Conservation (phyloP, 768 basidiomycete genomes). For the Russula griseocarnosa region DNA sequence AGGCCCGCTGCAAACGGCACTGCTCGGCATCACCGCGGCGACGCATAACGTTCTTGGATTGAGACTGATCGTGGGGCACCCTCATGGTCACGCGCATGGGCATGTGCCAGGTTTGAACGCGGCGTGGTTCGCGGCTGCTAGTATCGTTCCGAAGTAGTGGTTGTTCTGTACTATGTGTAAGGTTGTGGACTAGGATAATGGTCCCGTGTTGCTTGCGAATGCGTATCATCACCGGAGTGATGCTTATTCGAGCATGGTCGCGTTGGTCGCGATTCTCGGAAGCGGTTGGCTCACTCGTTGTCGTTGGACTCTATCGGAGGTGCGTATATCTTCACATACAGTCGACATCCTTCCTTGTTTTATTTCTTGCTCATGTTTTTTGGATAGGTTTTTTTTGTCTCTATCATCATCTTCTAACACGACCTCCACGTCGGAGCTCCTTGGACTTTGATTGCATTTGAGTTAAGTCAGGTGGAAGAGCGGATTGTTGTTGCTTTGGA, state of each 20-base stretch:
- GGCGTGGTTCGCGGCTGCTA: slow-evolving; percentile 88
- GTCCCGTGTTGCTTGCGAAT: slow-evolving; percentile 91
- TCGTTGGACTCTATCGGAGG: slow-evolving; percentile 95
- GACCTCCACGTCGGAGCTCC: slow-evolving; percentile 77
- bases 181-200: slow-evolving; percentile 88
- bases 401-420: slow-evolving; percentile 80
- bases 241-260: slow-evolving; percentile 88
- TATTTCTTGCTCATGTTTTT: slow-evolving; percentile 2
- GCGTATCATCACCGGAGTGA: slow-evolving; percentile 98
- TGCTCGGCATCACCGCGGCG: slow-evolving; percentile 52
- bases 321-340: slow-evolving; percentile 34
- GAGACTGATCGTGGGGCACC: slow-evolving; percentile 38
- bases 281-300: slow-evolving; percentile 79
- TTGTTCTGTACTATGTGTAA: slow-evolving; percentile 83
- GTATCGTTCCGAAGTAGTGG: slow-evolving; percentile 87
- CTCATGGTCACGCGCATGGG: slow-evolving; percentile 53
- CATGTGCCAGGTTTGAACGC: slow-evolving; percentile 83
- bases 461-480: slow-evolving; percentile 57
- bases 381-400: slow-evolving; percentile 73
- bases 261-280: slow-evolving; percentile 88
- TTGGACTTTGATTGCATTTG: slow-evolving; percentile 49
- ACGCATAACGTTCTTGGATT: slow-evolving; percentile 51
- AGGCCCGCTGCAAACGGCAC: slow-evolving; percentile 58
- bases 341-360: too few species aligned
- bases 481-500: slow-evolving; percentile 55